phyloP scores from a whole-genome alignment of 2,329 filamentous ascomycete species.

The Colletotrichum sp. region DNA sequence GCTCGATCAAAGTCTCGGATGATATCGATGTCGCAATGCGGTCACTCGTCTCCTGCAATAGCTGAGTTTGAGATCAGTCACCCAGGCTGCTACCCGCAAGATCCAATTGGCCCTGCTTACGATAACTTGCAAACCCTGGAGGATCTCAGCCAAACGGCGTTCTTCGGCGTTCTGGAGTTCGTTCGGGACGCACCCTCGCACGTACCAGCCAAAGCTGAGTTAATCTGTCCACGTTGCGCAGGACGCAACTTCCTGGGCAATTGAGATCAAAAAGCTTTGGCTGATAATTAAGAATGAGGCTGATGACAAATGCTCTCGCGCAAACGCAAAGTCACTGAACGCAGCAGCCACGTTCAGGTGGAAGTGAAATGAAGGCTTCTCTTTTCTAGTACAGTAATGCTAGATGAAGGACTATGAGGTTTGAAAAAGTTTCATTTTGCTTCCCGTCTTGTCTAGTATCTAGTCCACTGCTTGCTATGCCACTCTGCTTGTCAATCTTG shows the following conservation, averaged over 20 bases:
- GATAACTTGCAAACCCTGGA: background rate
- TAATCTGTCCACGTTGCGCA: background rate
- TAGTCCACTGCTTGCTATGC: background rate
- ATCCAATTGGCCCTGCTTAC: background rate
- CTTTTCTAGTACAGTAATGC: background rate
- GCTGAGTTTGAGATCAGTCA: background rate
- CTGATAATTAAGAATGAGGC: background rate
- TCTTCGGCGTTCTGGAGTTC: background rate
- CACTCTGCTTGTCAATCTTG: background rate
- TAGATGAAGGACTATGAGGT: background rate
- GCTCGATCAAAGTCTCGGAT: background rate
- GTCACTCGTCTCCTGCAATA: background rate
- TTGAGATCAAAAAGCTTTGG: background rate
- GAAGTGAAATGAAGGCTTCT: background rate
- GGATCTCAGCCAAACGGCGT: background rate
- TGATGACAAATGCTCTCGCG: background rate
- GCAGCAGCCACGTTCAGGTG: background rate
- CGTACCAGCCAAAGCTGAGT: background rate
- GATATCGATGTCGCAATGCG: background rate
- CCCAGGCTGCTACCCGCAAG: background rate
- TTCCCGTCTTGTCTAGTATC: background rate
- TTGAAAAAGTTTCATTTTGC: background rate
- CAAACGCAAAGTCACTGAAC: background rate
- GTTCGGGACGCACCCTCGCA: background rate
- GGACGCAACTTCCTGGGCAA: background rate